phyloP scores from a whole-genome alignment of 2,329 filamentous ascomycete genomes.

The Amesomyces nigricolor region DNA sequence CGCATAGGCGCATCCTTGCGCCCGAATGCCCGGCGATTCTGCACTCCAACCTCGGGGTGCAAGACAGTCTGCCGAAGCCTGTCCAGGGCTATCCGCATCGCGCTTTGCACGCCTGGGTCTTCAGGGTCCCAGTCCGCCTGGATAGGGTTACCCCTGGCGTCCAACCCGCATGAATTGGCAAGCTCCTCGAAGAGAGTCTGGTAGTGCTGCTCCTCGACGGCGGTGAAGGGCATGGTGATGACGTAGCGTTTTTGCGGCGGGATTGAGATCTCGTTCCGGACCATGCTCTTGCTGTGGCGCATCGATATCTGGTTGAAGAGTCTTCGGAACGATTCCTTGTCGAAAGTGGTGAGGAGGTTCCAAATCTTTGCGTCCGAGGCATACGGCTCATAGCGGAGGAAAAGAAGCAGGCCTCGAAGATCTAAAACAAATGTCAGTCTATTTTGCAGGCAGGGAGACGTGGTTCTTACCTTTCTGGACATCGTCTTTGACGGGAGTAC shows the following conservation, averaged over 20 bases:
- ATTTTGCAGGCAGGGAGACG: neutral
- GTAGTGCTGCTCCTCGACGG: conserved; percentile 89
- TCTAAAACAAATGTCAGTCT: conserved; percentile 41
- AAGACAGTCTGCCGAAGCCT: conserved; percentile 76
- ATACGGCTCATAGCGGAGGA: conserved; percentile 74
- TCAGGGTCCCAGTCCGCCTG: conserved; percentile 59
- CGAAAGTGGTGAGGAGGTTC: conserved; percentile 56
- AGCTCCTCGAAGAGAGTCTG: conserved; percentile 69
- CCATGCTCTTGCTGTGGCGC: conserved; percentile 76
- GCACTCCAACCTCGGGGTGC: conserved; percentile 73
- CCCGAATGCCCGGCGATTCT: conserved; percentile 59
- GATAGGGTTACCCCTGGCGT: conserved; percentile 57
- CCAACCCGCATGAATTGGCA: conserved; percentile 62
- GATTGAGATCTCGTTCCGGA: conserved; percentile 71
- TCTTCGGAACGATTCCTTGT: conserved; percentile 59
- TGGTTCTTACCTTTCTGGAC: conserved; percentile 25
- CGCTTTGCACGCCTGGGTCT: conserved; percentile 50
- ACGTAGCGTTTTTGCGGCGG: conserved; percentile 81
- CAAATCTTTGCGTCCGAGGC: conserved; percentile 60
- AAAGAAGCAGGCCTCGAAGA: conserved; percentile 72
- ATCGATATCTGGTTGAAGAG: conserved; percentile 70
- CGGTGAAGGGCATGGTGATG: conserved; percentile 83
- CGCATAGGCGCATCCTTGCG: conserved; percentile 62
- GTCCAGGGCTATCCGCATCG: conserved; percentile 75
- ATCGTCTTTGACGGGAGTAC: conserved; percentile 75